Conservation (phyloP, 208 protist species). For the Tetramitus jugosus region DNA sequence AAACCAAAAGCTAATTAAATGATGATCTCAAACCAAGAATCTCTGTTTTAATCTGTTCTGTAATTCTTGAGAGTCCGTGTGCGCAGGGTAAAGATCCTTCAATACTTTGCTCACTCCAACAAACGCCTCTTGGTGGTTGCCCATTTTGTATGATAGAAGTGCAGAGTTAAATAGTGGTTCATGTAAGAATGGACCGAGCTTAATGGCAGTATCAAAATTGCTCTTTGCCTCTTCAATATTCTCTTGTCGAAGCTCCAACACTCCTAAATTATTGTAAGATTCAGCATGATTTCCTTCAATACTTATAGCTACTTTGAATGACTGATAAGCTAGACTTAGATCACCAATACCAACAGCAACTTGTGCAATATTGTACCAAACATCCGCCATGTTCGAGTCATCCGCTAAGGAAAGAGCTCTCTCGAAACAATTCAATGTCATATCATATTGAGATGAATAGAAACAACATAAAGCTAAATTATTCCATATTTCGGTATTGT, state of each 20-base stretch:
- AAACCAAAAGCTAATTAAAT: too few relatives aligned
- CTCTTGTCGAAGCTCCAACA: conserved; percentile 59
- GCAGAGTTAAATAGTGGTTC: conserved; percentile 84
- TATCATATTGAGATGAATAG: conserved; percentile 79
- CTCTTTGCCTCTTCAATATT: conserved; percentile 50
- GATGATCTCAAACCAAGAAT: too few relatives aligned
- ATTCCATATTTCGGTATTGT: conserved; percentile 80
- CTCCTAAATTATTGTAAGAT: conserved; percentile 83
- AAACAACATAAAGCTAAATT: conserved; percentile 88
- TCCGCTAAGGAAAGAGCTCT: conserved; percentile 56
- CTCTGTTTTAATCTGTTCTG: too few relatives aligned
- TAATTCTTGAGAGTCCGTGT: conserved; percentile 64
- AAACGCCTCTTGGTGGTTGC: conserved; percentile 67
- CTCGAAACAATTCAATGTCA: conserved; percentile 80
- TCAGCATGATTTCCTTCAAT: conserved; percentile 76
- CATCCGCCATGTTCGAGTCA: conserved; percentile 63
- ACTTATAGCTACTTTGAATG: conserved; percentile 73
- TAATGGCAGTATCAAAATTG: conserved; percentile 60
- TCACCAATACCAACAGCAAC: conserved; percentile 82
- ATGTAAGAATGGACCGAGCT: conserved; percentile 56
- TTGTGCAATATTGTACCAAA: conserved; percentile 92
- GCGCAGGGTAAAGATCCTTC: conserved; percentile 63
- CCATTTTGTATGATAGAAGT: conserved; percentile 55
- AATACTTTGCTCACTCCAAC: conserved; percentile 51
- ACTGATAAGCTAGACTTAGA: conserved; percentile 68